phyloP scores from a whole-genome alignment of 1,139 yeast species.

The Yamadazyma jaroonii region DNA sequence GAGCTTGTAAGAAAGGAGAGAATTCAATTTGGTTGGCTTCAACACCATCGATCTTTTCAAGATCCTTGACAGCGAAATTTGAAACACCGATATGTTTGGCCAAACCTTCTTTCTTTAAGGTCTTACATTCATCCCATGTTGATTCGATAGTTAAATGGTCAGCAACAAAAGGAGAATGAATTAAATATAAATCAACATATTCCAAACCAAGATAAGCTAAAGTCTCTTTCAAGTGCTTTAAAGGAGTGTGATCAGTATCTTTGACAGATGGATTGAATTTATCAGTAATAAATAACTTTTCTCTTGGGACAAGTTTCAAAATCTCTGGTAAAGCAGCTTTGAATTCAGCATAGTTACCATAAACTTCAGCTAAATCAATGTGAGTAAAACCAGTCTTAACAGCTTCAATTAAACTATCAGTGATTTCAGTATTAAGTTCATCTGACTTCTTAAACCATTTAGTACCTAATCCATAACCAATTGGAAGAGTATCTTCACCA shows the following conservation, averaged over 20 bases:
- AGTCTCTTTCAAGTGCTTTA: slow-evolving; percentile 31
- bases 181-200: slow-evolving; percentile 67
- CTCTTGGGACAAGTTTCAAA: slow-evolving; percentile 23
- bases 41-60: slow-evolving; percentile 34
- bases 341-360: slow-evolving; percentile 63
- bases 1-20: slow-evolving; percentile 39
- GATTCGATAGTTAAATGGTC: slow-evolving; percentile 19
- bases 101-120: slow-evolving; percentile 38
- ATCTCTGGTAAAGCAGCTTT: slow-evolving; percentile 44
- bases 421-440: slow-evolving; percentile 26
- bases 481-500: slow-evolving; percentile 7
- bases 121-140: slow-evolving; percentile 39
- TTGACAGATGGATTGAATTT: slow-evolving; percentile 48
- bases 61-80: slow-evolving; percentile 28
- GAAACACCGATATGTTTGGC: slow-evolving; percentile 44
- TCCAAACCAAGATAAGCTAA: slow-evolving; percentile 45
- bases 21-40: slow-evolving; percentile 42
- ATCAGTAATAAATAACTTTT: slow-evolving; percentile 54
- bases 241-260: slow-evolving; percentile 7
- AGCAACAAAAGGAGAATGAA: slow-evolving; percentile 66
- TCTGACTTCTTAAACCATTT: slow-evolving; percentile 48
- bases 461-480: slow-evolving; percentile 65
- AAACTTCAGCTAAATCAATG: slow-evolving; percentile 65
- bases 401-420: slow-evolving; percentile 45
- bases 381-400: slow-evolving; percentile 50